Percentiles rank a stretch among this genome's conserved stretches.
phyloP scores from a whole-genome alignment of 345 rosid species.

The Hibiscus tridactylites region DNA sequence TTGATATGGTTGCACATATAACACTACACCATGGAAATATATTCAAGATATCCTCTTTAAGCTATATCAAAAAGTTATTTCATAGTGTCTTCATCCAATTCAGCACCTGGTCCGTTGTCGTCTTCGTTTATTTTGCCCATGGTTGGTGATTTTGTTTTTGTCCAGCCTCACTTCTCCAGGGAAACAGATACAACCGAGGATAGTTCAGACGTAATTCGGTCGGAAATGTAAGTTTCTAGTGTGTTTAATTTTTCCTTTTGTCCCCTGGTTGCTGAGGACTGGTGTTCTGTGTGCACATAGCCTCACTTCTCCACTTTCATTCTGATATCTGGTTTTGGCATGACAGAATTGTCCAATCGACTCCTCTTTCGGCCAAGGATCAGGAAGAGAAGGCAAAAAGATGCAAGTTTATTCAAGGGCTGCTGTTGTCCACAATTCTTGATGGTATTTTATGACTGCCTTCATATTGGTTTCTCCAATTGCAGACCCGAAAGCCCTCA shows the following conservation, averaged over 20 bases:
- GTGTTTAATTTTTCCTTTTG: no score
- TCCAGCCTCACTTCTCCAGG: neutral
- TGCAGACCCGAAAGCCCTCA: neutral
- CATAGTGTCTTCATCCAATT: neutral
- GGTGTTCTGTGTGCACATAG: no score
- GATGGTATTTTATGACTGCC: conserved; percentile 37
- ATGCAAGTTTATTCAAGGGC: conserved; percentile 60
- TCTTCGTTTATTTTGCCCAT: neutral
- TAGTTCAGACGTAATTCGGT: no score
- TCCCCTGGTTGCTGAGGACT: no score
- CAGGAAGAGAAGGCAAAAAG: conserved; percentile 66
- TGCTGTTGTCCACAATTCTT: conserved; percentile 56
- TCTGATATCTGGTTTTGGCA: neutral
- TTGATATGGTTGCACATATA: no score
- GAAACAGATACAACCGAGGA: neutral
- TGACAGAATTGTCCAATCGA: conserved; percentile 34
- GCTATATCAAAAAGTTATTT: no score
- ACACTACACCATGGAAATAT: no score
- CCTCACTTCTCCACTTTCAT: neutral
- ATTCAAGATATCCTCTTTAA: no score
- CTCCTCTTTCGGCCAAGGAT: conserved; percentile 65
- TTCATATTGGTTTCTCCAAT: neutral
- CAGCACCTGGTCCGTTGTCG: neutral
- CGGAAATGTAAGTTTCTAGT: no score
- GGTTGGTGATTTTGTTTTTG: neutral